Percentiles rank a stretch among this genome's conserved stretches.
Evolutionary conservation across 257 asterid genomes (phyloP).

Genomic region (Osmanthus fragrans): DNA sequence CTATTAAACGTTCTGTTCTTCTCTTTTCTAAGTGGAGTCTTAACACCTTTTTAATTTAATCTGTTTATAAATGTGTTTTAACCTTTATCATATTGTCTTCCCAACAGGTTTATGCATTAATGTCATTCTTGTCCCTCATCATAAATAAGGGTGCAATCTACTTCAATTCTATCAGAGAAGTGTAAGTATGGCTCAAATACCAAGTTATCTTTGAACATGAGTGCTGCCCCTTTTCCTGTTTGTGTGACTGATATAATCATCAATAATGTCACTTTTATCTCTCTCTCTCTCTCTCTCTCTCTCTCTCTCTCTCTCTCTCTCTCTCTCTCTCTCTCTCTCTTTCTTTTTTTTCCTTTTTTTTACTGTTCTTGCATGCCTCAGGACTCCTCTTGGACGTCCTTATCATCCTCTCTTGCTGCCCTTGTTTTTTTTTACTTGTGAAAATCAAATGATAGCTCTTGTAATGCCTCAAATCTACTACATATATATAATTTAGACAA

Average conservation of each 20-base stretch:
- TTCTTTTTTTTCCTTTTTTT: not conserved
- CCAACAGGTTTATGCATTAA: conserved; percentile 88
- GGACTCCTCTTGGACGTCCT: not conserved
- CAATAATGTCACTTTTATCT: not conserved
- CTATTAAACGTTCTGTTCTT: too few relatives aligned
- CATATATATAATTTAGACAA: too few relatives aligned
- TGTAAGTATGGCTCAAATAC: conserved; percentile 53
- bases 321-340: too few relatives aligned
- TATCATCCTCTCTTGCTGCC: not conserved
- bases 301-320: too few relatives aligned
- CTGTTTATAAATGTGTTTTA: not conserved
- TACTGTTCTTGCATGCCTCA: not conserved
- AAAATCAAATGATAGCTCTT: not conserved
- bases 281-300: too few relatives aligned
- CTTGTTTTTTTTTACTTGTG: not conserved
- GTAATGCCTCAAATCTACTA: too few relatives aligned
- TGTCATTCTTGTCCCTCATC: conserved; percentile 85
- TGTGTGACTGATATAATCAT: not conserved
- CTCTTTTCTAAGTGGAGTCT: too few relatives aligned
- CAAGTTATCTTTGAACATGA: conserved; percentile 1
- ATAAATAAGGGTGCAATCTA: conserved; percentile 70
- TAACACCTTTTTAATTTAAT: conserved; percentile 12
- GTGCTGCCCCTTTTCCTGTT: not conserved
- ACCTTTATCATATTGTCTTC: conserved; percentile 26
- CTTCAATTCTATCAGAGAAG: conserved; percentile 87